Evolutionary conservation across 129 eudicot species (phyloP).

Genomic region (carrot (Daucus carota)): DH1_v3.0 NC_030385.2:27051001-27051500

Average conservation of each 20-base stretch:
- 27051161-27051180: constrained; percentile 88
- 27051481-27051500: background rate
- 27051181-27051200: constrained; percentile 88
- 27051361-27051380: constrained; percentile 5
- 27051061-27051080: background rate
- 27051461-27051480: constrained; percentile 9
- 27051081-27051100: background rate
- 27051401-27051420: no score
- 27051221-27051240: constrained; percentile 82
- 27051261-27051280: constrained; percentile 27
- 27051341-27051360: constrained; percentile 3
- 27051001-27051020: constrained; percentile 65
- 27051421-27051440: background rate
- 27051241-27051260: constrained; percentile 79
- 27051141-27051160: constrained; percentile 72
- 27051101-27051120: background rate
- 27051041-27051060: background rate
- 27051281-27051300: constrained; percentile 9
- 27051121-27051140: constrained; percentile 70
- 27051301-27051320: background rate
- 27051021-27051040: constrained; percentile 1
- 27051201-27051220: constrained; percentile 92
- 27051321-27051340: no score
- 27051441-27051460: background rate
- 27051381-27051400: background rate